Base-by-base conservation (phyloP, 2,329 filamentous ascomycete genomes). In the Talaromyces sp. region DNA sequence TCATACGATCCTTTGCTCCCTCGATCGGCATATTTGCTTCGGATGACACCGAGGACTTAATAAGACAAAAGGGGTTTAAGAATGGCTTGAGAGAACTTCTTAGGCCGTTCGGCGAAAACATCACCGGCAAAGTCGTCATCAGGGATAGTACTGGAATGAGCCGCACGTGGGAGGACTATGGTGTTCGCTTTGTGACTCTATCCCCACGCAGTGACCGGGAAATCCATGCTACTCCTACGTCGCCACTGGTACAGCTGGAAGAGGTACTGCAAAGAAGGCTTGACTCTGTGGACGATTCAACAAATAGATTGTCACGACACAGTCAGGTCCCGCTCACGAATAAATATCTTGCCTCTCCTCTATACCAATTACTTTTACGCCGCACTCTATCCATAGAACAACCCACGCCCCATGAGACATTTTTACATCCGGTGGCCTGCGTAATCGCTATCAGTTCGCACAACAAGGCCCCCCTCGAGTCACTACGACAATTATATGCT, bases 361-460 rank as follows among this genome's bases (percentile, higher is more conserved):
- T 96, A 73, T 96, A 96, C 76, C 86, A 88, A 39, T 78, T 96
- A 7, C 98, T 96, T 73, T 77, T 99, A 54, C 86, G 92, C 33
- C 87, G 93, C 58, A 75, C 99, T 42, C 79, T 99, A 8, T 96
- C 92, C 0, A 88, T 89, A 14, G 80, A 93, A 44, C 86, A 91
- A 1, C 79, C 96, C 50, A 86, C 88, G 3, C 87, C 92, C 0
- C 92, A 97, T 69, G 95, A 99, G 77, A 95, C 95, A 0, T 96
- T 98, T 76, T 86, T 90, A 5, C 95, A 99, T 73, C 95, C 96
- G 0, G 93, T 98, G 23, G 93, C 93, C 5, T 93, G 92, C 71
- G 87, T 99, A 44, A 93, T 98, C 73, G 92, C 92, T 28, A 96
- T 98, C 71, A 98, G 92, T 74, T 98, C 95, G 9, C 86, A 90